phyloP scores from a whole-genome alignment of 2,329 filamentous ascomycete species.

The Neurospora sp. region DNA sequence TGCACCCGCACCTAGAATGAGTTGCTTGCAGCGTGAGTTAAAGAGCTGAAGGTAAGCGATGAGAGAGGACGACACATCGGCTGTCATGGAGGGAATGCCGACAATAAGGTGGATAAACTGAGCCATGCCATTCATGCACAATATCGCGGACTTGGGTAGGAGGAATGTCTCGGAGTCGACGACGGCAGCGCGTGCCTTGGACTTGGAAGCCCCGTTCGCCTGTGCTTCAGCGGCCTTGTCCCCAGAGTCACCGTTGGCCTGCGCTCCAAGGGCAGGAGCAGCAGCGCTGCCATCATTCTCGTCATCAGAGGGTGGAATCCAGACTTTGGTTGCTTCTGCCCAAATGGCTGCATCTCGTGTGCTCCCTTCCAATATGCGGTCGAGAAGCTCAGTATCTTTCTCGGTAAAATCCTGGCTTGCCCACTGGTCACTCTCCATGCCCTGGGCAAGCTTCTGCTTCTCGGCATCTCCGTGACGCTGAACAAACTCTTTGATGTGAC shows the following conservation, averaged over 20 bases:
- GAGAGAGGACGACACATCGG: conserved; percentile 69
- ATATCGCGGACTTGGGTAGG: conserved; percentile 71
- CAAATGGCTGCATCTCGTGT: conserved; percentile 60
- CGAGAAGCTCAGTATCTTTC: conserved; percentile 47
- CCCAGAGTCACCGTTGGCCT: conserved; percentile 9
- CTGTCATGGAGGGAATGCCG: conserved; percentile 79
- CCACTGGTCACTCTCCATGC: conserved; percentile 76
- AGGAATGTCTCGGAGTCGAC: conserved; percentile 82
- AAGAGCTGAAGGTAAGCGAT: conserved; percentile 85
- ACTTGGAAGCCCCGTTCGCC: conserved; percentile 43
- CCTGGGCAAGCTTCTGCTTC: conserved; percentile 63
- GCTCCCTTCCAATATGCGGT: conserved; percentile 57
- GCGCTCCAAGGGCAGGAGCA: neutral
- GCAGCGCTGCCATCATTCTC: conserved; percentile 24
- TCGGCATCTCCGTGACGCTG: conserved; percentile 59
- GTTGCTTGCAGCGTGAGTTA: conserved; percentile 91
- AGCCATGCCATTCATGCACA: conserved; percentile 72
- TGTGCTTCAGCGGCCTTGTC: conserved; percentile 24
- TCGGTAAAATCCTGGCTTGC: conserved; percentile 65
- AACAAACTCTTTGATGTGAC: conserved; percentile 73
- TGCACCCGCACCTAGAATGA: conserved; percentile 90
- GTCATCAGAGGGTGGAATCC: conserved; percentile 36
- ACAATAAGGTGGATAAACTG: conserved; percentile 74
- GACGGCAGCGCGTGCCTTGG: conserved; percentile 59
- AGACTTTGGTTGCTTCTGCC: conserved; percentile 50